These are phyloP conservation scores for Fagopyrum esculentum DNA, from an alignment of 148 eudicot genomes.

Conservation along the genomic window DNA sequence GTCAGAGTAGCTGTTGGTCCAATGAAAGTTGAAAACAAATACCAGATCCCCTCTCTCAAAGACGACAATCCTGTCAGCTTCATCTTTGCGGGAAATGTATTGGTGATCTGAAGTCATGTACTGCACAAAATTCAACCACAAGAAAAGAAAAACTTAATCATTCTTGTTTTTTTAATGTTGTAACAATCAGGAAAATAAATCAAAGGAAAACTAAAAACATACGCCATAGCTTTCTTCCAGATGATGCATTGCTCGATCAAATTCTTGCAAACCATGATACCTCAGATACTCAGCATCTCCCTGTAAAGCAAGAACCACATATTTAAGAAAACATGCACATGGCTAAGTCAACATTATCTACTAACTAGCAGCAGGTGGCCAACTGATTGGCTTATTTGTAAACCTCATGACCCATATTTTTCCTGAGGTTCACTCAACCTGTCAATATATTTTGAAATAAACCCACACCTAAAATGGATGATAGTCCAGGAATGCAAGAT, in stretches of 20 bases:
- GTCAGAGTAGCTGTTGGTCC: slow-evolving; percentile 85
- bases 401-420: background rate
- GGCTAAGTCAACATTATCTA: background rate
- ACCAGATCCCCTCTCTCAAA: slow-evolving; percentile 90
- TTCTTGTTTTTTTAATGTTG: background rate
- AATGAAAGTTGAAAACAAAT: slow-evolving; percentile 90
- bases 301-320: slow-evolving; percentile 26
- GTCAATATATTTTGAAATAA: background rate
- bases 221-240: slow-evolving; percentile 58
- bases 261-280: slow-evolving; percentile 81
- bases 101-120: slow-evolving; percentile 96
- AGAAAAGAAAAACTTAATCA: background rate
- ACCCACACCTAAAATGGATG: background rate
- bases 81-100: slow-evolving; percentile 85
- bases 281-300: slow-evolving; percentile 94
- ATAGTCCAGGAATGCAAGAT: background rate
- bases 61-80: slow-evolving; percentile 69
- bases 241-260: slow-evolving; percentile 95
- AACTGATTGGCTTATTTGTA: background rate
- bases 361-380: background rate
- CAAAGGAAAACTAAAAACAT: slow-evolving; percentile 11
- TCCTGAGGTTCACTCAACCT: background rate
- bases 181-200: background rate
- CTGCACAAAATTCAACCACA: slow-evolving; percentile 39
- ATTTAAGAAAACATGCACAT: too few relatives aligned